Evolutionary conservation across 2,329 filamentous ascomycete species (phyloP).

Genomic region (Bertia moriformis): DNA sequence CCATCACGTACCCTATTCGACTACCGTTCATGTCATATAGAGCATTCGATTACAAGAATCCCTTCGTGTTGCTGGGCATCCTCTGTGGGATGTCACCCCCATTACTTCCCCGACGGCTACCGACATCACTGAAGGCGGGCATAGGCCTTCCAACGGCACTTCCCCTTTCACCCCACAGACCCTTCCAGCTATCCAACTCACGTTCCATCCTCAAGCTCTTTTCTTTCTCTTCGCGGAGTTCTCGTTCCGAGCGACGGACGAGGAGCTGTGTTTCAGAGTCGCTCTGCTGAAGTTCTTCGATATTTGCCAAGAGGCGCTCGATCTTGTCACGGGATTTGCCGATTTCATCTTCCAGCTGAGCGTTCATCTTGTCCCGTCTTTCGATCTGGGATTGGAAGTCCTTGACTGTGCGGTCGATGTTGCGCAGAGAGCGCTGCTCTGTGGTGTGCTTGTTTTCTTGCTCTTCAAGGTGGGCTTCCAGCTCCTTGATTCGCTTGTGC

Average conservation of each 20-base stretch:
- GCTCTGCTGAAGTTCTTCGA: constrained; percentile 82
- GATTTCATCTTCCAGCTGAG: constrained; percentile 70
- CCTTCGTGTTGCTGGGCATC: constrained; percentile 1
- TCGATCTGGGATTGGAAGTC: constrained; percentile 87
- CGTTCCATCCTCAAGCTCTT: constrained; percentile 69
- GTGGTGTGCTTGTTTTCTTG: constrained; percentile 67
- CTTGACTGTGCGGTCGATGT: constrained; percentile 84
- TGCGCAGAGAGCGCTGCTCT: constrained; percentile 75
- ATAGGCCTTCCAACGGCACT: constrained; percentile 17
- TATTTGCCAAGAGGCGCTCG: constrained; percentile 74
- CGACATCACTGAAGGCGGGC: constrained; percentile 15
- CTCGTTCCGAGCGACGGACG: constrained; percentile 74
- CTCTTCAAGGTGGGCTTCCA: constrained; percentile 73
- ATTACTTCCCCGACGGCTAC: background rate
- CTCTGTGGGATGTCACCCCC: background rate
- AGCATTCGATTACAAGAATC: background rate
- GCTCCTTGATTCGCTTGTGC: constrained; percentile 83
- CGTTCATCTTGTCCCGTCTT: constrained; percentile 76
- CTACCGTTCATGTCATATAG: too few species aligned
- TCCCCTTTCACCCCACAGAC: constrained; percentile 16
- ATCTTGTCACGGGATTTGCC: constrained; percentile 77
- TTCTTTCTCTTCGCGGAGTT: constrained; percentile 78
- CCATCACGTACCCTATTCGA: too few species aligned
- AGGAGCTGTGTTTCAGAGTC: constrained; percentile 71
- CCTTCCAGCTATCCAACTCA: constrained; percentile 67